phyloP scores from a whole-genome alignment of 352 stramenopile species.

The Globisporangium heterothallicum region DNA sequence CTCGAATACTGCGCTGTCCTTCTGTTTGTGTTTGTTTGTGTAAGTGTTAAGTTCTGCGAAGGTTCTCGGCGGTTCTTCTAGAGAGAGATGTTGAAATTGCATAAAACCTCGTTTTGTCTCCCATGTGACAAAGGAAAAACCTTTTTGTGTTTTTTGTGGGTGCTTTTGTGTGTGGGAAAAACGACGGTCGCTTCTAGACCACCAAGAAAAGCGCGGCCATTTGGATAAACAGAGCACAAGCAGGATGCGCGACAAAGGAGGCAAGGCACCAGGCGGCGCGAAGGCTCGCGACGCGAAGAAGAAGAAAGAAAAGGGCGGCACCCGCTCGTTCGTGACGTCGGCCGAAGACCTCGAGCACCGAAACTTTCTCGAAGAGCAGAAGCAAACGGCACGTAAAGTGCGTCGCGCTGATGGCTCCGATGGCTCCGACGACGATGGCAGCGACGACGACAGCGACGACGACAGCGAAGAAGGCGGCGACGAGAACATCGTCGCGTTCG shows the following conservation, averaged over 20 bases:
- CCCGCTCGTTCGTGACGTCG: slow-evolving; percentile 78
- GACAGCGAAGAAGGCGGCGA: slow-evolving; percentile 31
- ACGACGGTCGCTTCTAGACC: neutral
- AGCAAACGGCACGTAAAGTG: slow-evolving; percentile 61
- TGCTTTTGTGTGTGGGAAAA: slow-evolving; percentile 7
- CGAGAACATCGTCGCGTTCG: slow-evolving; percentile 58
- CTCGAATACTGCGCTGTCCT: neutral
- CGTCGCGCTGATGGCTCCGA: slow-evolving; percentile 43
- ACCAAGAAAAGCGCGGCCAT: neutral
- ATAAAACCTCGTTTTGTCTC: neutral
- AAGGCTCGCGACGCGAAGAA: slow-evolving; percentile 40
- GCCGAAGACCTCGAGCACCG: slow-evolving; percentile 78
- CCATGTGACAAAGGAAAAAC: no score
- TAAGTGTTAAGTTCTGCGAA: slow-evolving; percentile 11
- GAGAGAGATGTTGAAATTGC: neutral
- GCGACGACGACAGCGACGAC: slow-evolving; percentile 21
- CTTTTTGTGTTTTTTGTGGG: neutral
- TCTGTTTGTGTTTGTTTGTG: no score
- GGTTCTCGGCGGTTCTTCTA: slow-evolving; percentile 20
- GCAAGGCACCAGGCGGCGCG: slow-evolving; percentile 28
- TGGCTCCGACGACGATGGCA: slow-evolving; percentile 48
- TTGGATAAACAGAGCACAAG: neutral
- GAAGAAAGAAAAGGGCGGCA: slow-evolving; percentile 72
- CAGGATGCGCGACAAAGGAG: slow-evolving; percentile 59
- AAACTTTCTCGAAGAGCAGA: slow-evolving; percentile 69